Evolutionary conservation across 1,139 yeast genomes (phyloP), one percentile per base, ranked within the genome.

Genomic region (Keqinozyma sinolaborantium): DNA sequence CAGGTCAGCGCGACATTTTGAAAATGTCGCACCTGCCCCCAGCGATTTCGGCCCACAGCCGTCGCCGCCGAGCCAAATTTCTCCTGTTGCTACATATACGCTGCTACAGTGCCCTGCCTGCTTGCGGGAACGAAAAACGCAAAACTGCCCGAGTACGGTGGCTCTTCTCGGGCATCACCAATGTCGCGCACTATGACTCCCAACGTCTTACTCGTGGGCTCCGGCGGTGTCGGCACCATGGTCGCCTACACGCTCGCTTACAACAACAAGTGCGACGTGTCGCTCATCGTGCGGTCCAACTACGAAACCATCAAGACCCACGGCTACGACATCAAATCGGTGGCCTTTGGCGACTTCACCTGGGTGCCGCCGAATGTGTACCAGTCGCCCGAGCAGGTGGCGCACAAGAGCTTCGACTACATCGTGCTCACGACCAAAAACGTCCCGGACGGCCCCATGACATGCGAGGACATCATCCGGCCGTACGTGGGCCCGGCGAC

Each of bases 401-500:
- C 41, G 5, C 42, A 42, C 24, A 39, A 50, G 18, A 77, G 74
- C 2, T 84, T 72, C 45, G 94, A 83, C 45, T 84, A 64, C 48
- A 64, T 83, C 16, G 64, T 82, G 3, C 71, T 83, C 25, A 69
- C 86, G 24, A 80, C 86, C 28, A 84, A 84, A 48, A 83, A 80
- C 44, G 66, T 82, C 21, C 92, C 94, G 3, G 94, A 83, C 50
- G 66, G 67, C 0, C 47, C 50, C 16, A 33, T 41, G 9, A 40
- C 32, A 28, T 30, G 33, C 16, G 44, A 42, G 14, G 33, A 41
- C 13, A 28, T 39, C 20, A 29, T 26, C 6, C 63, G 54, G 18
- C 37, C 45, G 7, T 83, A 77, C 2, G 73, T 79, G 16, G 52
- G 57, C 24, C 40, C 36, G 19, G 30, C 32, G n/a, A 42, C 55